Conservation (phyloP, 306 rosid genomes). For the Trifolium repens region DNA sequence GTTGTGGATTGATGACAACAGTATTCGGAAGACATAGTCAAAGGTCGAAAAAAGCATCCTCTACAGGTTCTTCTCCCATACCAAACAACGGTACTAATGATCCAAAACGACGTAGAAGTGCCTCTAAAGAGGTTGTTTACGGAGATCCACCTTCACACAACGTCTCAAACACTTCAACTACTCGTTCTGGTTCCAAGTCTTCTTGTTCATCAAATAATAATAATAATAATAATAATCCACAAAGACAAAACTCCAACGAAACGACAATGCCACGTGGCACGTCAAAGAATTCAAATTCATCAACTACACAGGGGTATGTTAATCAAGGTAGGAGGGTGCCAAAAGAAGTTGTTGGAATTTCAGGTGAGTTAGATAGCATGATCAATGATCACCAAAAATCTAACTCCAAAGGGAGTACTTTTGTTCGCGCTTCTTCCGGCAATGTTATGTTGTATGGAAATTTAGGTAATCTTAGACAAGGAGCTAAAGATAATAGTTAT, state of each 20-base stretch:
- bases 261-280: conserved; percentile 10
- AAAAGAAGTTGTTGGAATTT: conserved; percentile 70
- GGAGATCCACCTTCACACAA: not conserved
- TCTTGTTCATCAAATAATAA: conserved; percentile 13
- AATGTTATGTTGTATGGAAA: conserved; percentile 77
- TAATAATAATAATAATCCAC: conserved; percentile 31
- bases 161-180: conserved; percentile 24
- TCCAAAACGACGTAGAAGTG: conserved; percentile 54
- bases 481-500: conserved; percentile 25
- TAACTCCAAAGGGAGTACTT: conserved; percentile 46
- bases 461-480: conserved; percentile 80
- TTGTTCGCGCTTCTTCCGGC: conserved; percentile 85
- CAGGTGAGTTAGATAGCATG: conserved; percentile 88
- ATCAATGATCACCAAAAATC: conserved; percentile 67
- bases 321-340: conserved; percentile 72
- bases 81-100: conserved; percentile 29
- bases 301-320: conserved; percentile 55
- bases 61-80: conserved; percentile 42
- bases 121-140: conserved; percentile 37
- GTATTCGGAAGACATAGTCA: conserved; percentile 59
- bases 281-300: conserved; percentile 4
- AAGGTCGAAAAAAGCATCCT: conserved; percentile 51
- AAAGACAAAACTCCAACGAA: conserved; percentile 24
- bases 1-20: conserved; percentile 72
- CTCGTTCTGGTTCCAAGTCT: conserved; percentile 18